Percentiles rank a stretch among this genome's conserved stretches.
Evolutionary conservation across 257 asterid genomes (phyloP).

Genomic region (Linderniella brevidens): DNA sequence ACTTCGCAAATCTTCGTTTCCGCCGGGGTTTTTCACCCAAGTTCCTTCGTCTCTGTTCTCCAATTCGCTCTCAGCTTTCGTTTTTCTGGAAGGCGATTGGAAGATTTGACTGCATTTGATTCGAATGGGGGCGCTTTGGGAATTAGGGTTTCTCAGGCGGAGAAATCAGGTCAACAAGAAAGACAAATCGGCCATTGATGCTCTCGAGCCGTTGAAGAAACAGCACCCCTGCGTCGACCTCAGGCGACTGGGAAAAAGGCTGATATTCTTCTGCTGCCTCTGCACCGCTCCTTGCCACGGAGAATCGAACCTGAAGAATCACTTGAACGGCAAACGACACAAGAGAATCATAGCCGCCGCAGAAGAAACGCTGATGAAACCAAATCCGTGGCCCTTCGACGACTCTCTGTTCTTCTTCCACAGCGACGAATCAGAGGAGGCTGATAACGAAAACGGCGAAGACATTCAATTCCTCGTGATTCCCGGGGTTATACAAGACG

Average conservation of each 20-base stretch:
- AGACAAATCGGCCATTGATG: constrained; percentile 46
- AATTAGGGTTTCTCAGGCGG: no score
- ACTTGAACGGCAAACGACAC: constrained; percentile 65
- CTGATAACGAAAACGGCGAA: not conserved
- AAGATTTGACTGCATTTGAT: no score
- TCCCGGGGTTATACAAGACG: constrained; percentile 60
- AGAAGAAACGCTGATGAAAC: constrained; percentile 53
- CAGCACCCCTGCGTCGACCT: constrained; percentile 72
- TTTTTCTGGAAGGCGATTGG: no score
- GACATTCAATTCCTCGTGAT: no score
- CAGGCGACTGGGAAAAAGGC: constrained; percentile 74
- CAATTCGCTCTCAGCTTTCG: no score
- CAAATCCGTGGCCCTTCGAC: constrained; percentile 87
- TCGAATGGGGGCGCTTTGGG: no score
- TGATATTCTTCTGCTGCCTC: constrained; percentile 66
- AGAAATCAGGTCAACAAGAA: constrained; percentile 23
- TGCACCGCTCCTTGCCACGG: constrained; percentile 73
- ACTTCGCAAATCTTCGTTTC: no score
- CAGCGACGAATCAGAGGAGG: constrained; percentile 3
- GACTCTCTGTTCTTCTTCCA: constrained; percentile 79
- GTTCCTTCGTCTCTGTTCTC: no score
- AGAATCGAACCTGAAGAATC: constrained; percentile 42
- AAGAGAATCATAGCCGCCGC: constrained; percentile 53
- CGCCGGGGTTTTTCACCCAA: no score
- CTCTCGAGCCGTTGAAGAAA: constrained; percentile 47